phyloP scores from a whole-genome alignment of 441 rosid genomes.

The Croton laevigatus region DNA sequence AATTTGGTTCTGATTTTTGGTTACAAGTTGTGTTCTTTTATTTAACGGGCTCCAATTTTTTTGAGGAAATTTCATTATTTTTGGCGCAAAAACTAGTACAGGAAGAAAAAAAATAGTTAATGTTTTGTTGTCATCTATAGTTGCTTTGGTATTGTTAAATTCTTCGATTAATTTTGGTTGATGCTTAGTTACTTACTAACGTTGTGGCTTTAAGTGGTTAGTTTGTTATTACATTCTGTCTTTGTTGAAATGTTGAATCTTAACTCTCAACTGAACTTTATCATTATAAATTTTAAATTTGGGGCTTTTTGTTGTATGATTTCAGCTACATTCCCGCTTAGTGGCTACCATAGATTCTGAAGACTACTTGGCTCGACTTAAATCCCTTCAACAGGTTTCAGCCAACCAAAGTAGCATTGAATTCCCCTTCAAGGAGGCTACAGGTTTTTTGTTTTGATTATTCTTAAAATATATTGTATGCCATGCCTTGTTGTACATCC shows the following conservation, averaged over 20 bases:
- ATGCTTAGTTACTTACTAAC: not conserved
- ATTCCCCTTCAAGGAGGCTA: slow-evolving; percentile 83
- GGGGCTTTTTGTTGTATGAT: slow-evolving; percentile 1
- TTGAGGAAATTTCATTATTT: not conserved
- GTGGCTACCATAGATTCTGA: slow-evolving; percentile 67
- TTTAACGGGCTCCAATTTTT: not conserved
- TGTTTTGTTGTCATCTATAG: not conserved
- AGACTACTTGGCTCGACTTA: slow-evolving; percentile 54
- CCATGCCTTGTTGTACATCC: not conserved
- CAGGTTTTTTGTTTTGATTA: slow-evolving; percentile 41
- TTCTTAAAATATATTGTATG: not conserved
- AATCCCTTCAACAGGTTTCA: slow-evolving; percentile 46
- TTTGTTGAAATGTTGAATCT: not conserved
- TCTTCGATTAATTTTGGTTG: not conserved
- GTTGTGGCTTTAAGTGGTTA: not conserved
- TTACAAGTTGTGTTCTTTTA: too few species aligned
- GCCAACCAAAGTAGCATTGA: slow-evolving; percentile 41
- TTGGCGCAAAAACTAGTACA: not conserved
- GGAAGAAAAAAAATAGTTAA: not conserved
- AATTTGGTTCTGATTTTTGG: too few species aligned
- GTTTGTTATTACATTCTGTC: not conserved
- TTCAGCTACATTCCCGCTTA: slow-evolving; percentile 63
- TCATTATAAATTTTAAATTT: slow-evolving; percentile 4
- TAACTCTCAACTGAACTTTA: not conserved
- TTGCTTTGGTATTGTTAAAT: not conserved